Evolutionary conservation across 2,329 filamentous ascomycete genomes (phyloP), one percentile per base, ranked within the genome.

Genomic region (Lecanicillium sp.): DNA sequence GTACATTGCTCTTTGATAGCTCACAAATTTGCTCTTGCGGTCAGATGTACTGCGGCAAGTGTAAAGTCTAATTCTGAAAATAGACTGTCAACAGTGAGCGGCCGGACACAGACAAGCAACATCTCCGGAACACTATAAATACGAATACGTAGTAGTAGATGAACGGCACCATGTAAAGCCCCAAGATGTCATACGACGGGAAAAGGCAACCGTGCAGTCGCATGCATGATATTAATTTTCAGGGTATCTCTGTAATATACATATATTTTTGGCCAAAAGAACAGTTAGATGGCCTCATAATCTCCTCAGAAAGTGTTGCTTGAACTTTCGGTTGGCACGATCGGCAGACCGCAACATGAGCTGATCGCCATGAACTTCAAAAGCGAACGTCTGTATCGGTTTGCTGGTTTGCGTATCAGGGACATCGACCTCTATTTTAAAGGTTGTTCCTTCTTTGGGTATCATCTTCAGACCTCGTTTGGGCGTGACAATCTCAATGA

Each of bases 291-390:
- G 22, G n/a, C n/a, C 22, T 25, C 68, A 94, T 12, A 94, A 59
- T 47, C 85, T 79, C 35, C 79, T 72, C 46, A 88, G 68, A 52
- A 86, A 87, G 56, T 90, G 88, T 55, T 77, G 72, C 63, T 92
- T 95, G 63, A 94, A 94, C 65, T 95, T 97, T 64, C 79, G 87
- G 52, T 84, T 94, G 35, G 88, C 87, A 17, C 92, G 71, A 57
- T 97, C 90, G 13, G 84, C 79, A 3, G 90, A 81, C 10, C 88
- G 74, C 48, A 81, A 78, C 69, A 87, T 79, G 54, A 97, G 89
- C 56, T 94, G 87, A 50, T 87, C 84, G 3, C 92, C 92, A 46
- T 90, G 75, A 2, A 97, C 68, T 58, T 97, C 90, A 51, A 96
- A 92, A 0, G 81, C 72, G 52, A 96, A 69, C 14, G 27, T 52